Evolutionary conservation across 179 eudicot genomes (phyloP).

Genomic region (Amaranthus tricolor): DNA sequence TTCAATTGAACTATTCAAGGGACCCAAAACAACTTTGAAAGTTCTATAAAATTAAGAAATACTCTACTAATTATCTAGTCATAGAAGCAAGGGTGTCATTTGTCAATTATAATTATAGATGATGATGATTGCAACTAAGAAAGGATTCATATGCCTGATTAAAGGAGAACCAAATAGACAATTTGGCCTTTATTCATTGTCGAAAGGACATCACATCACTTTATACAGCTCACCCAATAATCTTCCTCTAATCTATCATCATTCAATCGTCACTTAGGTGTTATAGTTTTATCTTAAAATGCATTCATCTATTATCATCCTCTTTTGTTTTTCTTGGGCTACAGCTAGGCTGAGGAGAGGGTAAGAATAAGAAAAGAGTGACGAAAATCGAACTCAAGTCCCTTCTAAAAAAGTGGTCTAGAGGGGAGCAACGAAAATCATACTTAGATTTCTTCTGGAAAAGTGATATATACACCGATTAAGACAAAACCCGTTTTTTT

Average conservation of each 20-base stretch:
- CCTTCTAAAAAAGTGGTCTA: too few species aligned
- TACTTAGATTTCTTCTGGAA: too few species aligned
- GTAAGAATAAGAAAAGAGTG: too few species aligned
- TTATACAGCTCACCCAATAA: background rate
- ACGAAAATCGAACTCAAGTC: too few species aligned
- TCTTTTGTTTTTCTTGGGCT: too few species aligned
- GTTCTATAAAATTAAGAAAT: background rate
- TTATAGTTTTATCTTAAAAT: background rate
- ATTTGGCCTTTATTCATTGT: conserved; percentile 1
- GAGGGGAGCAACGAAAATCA: too few species aligned
- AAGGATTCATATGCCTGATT: conserved; percentile 7
- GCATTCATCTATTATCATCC: too few species aligned
- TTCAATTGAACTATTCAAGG: background rate
- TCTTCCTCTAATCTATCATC: too few species aligned
- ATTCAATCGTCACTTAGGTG: conserved; percentile 12
- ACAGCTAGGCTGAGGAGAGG: too few species aligned
- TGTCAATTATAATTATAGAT: conserved; percentile 16
- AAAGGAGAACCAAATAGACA: background rate
- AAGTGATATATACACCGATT: too few species aligned
- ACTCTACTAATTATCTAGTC: background rate
- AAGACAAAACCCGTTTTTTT: too few species aligned
- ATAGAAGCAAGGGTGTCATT: background rate
- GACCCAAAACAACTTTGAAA: background rate
- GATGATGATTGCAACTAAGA: background rate
- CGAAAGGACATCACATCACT: conserved; percentile 22